Conservation (phyloP, 2,329 filamentous ascomycete species). For the Monosporascus sp. region DNA sequence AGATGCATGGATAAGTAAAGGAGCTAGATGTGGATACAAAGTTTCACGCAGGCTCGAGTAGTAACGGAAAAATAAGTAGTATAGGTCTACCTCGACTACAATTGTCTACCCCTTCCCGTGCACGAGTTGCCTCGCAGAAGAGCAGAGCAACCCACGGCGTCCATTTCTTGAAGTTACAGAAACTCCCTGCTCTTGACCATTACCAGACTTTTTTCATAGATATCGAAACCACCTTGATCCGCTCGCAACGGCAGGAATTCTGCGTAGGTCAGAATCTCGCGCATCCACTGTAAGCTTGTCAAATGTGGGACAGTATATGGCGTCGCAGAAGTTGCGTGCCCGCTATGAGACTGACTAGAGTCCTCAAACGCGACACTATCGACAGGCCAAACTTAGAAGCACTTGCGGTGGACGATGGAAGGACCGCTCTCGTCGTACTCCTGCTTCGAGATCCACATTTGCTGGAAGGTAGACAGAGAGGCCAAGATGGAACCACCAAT, state of each 20-base stretch:
- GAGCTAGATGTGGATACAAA: no score
- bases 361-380: background rate
- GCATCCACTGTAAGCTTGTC: constrained; percentile 35
- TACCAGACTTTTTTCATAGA: constrained; percentile 53
- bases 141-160: constrained; percentile 42
- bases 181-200: constrained; percentile 47
- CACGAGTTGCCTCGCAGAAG: constrained; percentile 46
- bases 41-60: no score
- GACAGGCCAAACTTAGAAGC: constrained; percentile 78
- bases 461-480: constrained; percentile 99
- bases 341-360: background rate
- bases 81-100: constrained; percentile 52
- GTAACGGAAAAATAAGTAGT: constrained; percentile 45
- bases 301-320: constrained; percentile 21
- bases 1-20: no score
- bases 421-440: constrained; percentile 99
- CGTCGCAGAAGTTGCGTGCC: constrained; percentile 11
- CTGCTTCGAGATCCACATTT: constrained; percentile 99
- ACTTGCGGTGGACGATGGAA: constrained; percentile 99
- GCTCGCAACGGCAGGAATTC: constrained; percentile 40
- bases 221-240: constrained; percentile 47
- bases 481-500: constrained; percentile 99
- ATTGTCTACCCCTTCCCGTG: constrained; percentile 43
- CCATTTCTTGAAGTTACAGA: constrained; percentile 36
- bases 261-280: constrained; percentile 40